Conservation (phyloP, 2,329 filamentous ascomycete species). For the Colletotrichum phormii region DNA sequence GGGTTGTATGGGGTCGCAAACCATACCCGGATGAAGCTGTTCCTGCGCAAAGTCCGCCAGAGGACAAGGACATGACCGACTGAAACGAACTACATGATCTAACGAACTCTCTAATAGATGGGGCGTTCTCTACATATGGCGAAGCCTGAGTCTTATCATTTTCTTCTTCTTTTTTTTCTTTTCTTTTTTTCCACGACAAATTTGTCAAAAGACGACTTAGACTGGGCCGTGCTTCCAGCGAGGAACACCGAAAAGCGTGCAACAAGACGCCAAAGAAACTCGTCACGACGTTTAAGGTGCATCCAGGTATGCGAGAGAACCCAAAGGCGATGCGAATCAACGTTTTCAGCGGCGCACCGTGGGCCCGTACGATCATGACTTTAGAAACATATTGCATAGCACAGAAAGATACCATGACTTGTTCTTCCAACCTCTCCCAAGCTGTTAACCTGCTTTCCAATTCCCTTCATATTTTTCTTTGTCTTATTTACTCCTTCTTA, state of each 20-base stretch:
- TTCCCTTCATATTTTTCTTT: neutral
- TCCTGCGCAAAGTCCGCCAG: neutral
- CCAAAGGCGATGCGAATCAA: neutral
- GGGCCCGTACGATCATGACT: neutral
- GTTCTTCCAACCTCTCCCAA: neutral
- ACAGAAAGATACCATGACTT: neutral
- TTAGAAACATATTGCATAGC: neutral
- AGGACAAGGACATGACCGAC: neutral
- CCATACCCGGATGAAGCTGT: slow-evolving; percentile 51
- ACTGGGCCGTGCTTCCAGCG: neutral
- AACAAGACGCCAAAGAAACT: no score
- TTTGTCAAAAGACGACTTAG: neutral
- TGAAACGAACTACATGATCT: slow-evolving; percentile 6
- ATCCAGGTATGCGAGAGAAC: neutral
- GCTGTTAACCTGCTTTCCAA: no score
- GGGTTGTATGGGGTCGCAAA: slow-evolving; percentile 64
- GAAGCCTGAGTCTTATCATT: neutral
- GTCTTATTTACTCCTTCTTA: neutral
- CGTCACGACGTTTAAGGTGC: no score
- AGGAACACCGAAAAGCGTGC: no score
- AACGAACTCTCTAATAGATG: neutral
- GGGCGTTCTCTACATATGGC: neutral
- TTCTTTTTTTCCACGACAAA: neutral
- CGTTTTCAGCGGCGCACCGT: neutral
- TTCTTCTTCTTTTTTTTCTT: neutral